Evolutionary conservation across 768 basidiomycete species (phyloP), one percentile per base, ranked within the genome.

Genomic region (Paxillus involutus): DNA sequence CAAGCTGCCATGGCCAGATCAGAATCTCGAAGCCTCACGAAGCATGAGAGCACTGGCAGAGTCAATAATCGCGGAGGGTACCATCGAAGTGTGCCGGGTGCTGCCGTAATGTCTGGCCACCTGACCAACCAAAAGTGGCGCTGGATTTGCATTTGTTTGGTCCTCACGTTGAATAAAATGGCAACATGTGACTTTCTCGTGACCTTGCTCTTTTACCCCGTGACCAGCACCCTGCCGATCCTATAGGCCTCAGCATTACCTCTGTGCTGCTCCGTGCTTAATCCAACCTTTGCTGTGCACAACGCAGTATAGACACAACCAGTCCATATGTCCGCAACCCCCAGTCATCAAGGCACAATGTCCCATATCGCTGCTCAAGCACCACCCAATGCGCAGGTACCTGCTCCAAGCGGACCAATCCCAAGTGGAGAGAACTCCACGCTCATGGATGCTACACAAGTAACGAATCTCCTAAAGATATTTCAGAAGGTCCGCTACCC

Each of bases 381-480:
- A 47, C 49, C 59, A 21, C 45, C 54, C 32, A 52, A 33, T 43
- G 46, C 45, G 44, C 61, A 64, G 50, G 48, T 50, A 13, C 48
- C 53, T 44, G 1, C 58, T 6, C 36, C 60, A 33, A 17, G 16
- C 26, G 49, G 48, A 40, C 40, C 63, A 49, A 57, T 53, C 4
- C 41, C 63, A 0, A 16, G 17, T 29, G 26, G 36, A 1, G 66
- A 70, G 14, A 40, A 42, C 11, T 1, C 56, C 0, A 13, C 49
- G 39, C 49, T 56, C 59, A 51, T 86, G 45, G 81, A 84, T 63
- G 74, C 78, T 19, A 73, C 74, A 32, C 86, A 88, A 68, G 75
- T 89, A 50, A 75, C 83, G 69, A 79, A 71, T 46, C 67, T 89
- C 30, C 70, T 89, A 21, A 81, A 84, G 51, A 77, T 84, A 26